phyloP scores from a whole-genome alignment of 495 filamentous ascomycete genomes.

The Neurospora tetraspora region DNA sequence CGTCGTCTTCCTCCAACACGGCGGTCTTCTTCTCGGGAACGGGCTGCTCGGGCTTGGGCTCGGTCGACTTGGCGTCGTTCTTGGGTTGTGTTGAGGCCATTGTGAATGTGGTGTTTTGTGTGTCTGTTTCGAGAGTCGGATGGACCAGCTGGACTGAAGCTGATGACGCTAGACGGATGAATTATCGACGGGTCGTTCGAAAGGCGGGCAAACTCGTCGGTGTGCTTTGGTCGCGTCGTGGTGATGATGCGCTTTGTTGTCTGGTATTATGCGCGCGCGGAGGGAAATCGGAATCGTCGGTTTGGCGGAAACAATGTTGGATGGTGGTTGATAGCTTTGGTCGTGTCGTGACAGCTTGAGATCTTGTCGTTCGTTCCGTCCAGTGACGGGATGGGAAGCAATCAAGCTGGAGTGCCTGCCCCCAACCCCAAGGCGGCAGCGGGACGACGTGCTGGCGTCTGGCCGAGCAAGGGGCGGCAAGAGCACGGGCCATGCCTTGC shows the following conservation, averaged over 20 bases:
- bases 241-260: neutral
- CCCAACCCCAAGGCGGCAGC: neutral
- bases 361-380: neutral
- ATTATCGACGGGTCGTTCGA: neutral
- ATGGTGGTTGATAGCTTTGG: neutral
- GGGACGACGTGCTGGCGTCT: neutral
- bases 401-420: neutral
- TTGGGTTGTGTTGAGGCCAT: slow-evolving; percentile 26
- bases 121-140: neutral
- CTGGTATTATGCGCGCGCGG: neutral
- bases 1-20: slow-evolving; percentile 89
- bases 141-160: neutral
- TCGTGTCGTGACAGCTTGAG: neutral
- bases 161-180: neutral
- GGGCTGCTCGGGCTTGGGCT: slow-evolving; percentile 12
- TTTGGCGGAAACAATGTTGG: neutral
- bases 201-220: neutral
- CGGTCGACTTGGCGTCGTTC: slow-evolving; percentile 37
- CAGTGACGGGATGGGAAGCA: neutral
- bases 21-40: slow-evolving; percentile 32
- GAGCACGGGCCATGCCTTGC: neutral
- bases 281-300: neutral
- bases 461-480: neutral
- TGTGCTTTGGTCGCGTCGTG: neutral
- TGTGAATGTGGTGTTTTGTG: neutral